Evolutionary conservation across 164 flowering plant species (phyloP).

Genomic region (Magnolia sinica): DNA sequence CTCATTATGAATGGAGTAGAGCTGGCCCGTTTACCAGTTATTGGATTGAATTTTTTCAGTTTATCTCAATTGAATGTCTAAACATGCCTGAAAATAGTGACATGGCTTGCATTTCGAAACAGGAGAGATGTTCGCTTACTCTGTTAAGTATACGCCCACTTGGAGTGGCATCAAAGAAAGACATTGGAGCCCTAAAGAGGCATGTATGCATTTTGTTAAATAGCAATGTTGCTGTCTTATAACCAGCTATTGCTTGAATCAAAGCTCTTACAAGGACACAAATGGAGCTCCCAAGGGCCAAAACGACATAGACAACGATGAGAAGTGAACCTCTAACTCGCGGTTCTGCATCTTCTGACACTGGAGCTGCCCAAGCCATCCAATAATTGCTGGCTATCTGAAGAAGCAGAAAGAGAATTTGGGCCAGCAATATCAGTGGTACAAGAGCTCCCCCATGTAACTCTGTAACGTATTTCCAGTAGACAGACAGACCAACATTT

Average conservation of each 20-base stretch:
- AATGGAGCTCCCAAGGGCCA: slow-evolving; percentile 67
- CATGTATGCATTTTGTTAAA: slow-evolving; percentile 76
- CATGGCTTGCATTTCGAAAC: background rate
- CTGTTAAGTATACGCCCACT: slow-evolving; percentile 82
- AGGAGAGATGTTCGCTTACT: slow-evolving; percentile 33
- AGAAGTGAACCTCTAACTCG: slow-evolving; percentile 39
- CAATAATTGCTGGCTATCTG: slow-evolving; percentile 93
- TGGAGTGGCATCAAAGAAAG: slow-evolving; percentile 94
- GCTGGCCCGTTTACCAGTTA: too few species aligned
- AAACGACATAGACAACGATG: slow-evolving; percentile 56
- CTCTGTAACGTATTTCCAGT: slow-evolving; percentile 71
- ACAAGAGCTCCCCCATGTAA: slow-evolving; percentile 76
- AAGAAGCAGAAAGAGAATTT: slow-evolving; percentile 57
- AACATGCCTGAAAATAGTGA: background rate
- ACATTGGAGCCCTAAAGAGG: slow-evolving; percentile 92
- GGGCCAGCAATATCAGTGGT: slow-evolving; percentile 60
- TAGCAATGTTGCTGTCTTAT: slow-evolving; percentile 65
- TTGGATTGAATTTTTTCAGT: too few species aligned
- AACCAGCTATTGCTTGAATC: slow-evolving; percentile 55
- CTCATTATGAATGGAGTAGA: too few species aligned
- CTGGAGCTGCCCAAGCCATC: slow-evolving; percentile 95
- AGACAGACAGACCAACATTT: slow-evolving; percentile 63
- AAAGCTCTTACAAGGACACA: slow-evolving; percentile 53
- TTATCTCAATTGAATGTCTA: background rate
- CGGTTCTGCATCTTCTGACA: slow-evolving; percentile 46